Evolutionary conservation across 108 stramenopile genomes (phyloP), one percentile per base, ranked within the genome.

Genomic region (Licmophora abbreviata): DNA sequence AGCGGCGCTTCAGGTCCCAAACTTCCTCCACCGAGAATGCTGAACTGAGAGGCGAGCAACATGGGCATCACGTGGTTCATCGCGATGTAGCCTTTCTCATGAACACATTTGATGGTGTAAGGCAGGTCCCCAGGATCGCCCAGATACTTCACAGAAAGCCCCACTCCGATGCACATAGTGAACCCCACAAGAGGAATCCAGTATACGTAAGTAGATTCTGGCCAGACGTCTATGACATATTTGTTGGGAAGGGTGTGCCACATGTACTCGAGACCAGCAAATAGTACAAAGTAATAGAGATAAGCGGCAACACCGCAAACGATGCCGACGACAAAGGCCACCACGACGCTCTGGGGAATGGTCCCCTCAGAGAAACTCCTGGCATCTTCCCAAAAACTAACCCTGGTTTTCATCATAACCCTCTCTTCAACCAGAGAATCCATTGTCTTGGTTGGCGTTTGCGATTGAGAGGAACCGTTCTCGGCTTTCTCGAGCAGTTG

Each of bases 61-160:
- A 83, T 83, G 21, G 82, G 82, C 12, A 70, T 28, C 27, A 74
- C 73, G 46, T 82, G 80, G 31, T 77, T 44, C 51, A 77, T 78
- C 3, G 56, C 69, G 42, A 75, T 71, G 33, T 70, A 83, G 1
- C 63, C 81, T 43, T 75, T 48, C 20, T 71, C 58, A 44, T 83
- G 82, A 22, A 83, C 69, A 41, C 82, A 63, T 10, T 72, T 46
- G 12, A 83, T 71, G 0, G 77, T 79, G 49, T 76, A 79, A 0
- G 77, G 71, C 56, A 83, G 49, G 64, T 83, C 82, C 9, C 82
- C 82, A 11, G 82, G 82, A 47, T 83, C 77, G 8, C 76, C 81
- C 51, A 78, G 48, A 26, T 51, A 65, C n/a, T 63, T 58, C 0
- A 83, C 74, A 5, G 68, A 69, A 30, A 78, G 35, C 23, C 81